Evolutionary conservation across 495 filamentous ascomycete species (phyloP), one percentile per base, ranked within the genome.

Genomic region (Patellaria atrata): DNA sequence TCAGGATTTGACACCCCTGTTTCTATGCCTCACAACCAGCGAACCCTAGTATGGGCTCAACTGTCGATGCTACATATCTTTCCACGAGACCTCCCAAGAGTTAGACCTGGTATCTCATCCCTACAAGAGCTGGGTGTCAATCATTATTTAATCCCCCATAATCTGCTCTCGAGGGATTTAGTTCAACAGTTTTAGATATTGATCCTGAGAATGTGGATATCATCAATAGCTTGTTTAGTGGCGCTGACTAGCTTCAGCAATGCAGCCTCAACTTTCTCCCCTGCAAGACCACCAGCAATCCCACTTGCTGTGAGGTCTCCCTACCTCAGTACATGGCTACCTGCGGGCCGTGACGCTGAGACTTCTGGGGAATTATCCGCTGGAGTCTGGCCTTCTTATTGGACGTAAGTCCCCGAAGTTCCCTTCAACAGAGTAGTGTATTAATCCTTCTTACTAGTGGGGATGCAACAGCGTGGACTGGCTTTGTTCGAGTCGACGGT

Each of bases 291-390:
- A 13, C 70, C 70, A 18, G 56, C 68, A 3, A 28, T 73, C 3
- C 70, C 70, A 1, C 46, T 75, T 31, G 70, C 70, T 29, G 70
- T 73, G 23, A 67, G 62, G 38, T 71, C 65, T 1, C 70, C 70
- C 2, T 75, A 73, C 30, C 37, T 73, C 15, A 72, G 58, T 42
- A 65, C 66, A 5, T 75, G 70, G 71, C 50, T 63, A 14, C 40
- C 59, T 35, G 68, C 60, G 10, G 69, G 69, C 2, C 62, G 47
- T 22, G 58, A 67, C 51, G 61, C 61, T 26, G 67, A 67, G 22
- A 65, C 71, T 58, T 69, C 68, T 25, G 71, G 69, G 3, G 68
- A 73, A 43, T 52, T 75, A 15, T n/a, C n/a, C n/a, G 61, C 71
- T 7, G 69, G 69, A 8, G 44, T 70, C 50, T 73, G 70, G 70